phyloP scores from a whole-genome alignment of 352 stramenopile species.

The Phytopythium oedochilum region DNA sequence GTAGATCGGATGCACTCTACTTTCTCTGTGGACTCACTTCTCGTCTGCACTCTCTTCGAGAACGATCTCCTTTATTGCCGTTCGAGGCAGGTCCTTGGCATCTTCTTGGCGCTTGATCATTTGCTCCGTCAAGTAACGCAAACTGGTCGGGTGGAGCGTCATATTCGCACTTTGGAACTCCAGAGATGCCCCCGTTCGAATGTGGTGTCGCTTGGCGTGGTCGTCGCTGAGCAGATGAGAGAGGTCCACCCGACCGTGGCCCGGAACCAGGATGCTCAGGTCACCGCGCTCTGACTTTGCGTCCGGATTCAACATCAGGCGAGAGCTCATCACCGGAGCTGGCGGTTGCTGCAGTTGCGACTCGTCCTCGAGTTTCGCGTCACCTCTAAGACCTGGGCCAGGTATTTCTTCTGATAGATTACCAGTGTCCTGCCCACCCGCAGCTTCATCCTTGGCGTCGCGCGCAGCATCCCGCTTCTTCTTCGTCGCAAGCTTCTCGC shows the following conservation, averaged over 20 bases:
- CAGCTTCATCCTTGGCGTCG: not conserved
- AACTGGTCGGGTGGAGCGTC: constrained; percentile 50
- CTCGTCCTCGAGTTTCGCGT: not conserved
- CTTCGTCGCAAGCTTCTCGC: constrained; percentile 42
- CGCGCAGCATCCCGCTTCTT: constrained; percentile 23
- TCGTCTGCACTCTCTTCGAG: constrained; percentile 31
- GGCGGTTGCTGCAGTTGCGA: not conserved
- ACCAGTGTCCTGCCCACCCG: not conserved
- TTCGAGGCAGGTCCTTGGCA: constrained; percentile 15
- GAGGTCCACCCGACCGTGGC: constrained; percentile 39
- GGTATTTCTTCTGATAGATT: not conserved
- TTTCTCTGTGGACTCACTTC: constrained; percentile 20
- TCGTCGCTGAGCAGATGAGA: constrained; percentile 43
- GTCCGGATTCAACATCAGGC: constrained; percentile 15
- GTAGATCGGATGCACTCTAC: too few species aligned
- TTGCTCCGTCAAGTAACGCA: constrained; percentile 48
- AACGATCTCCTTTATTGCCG: constrained; percentile 24
- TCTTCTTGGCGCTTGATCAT: constrained; percentile 34
- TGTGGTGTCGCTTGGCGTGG: constrained; percentile 35
- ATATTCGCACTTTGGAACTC: constrained; percentile 20
- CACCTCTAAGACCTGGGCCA: not conserved
- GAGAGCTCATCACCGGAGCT: not conserved
- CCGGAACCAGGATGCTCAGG: constrained; percentile 36
- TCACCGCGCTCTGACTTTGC: constrained; percentile 14
- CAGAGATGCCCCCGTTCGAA: constrained; percentile 22